Base-by-base conservation (phyloP, 1,284 basidiomycete genomes). In the Trichosporon coremiiforme region DNA sequence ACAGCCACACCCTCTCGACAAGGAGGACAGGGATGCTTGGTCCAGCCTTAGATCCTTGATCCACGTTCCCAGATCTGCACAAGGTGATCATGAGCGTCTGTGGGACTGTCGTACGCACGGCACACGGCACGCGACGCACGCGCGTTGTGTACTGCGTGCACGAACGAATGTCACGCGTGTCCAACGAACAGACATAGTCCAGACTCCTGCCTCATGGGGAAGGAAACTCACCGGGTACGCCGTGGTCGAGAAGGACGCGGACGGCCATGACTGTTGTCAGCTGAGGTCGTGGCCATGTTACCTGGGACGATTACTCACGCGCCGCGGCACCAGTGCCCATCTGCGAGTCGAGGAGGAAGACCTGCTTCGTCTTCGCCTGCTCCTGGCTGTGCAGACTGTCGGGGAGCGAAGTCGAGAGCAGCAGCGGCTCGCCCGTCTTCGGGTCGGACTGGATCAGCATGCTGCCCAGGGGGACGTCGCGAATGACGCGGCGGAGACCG, bases 281-380 rank as follows among this genome's bases (percentile, higher is more conserved):
- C 45, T 25, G n/a, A 35, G 4, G 4, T 33, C 17, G 2, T 2
- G 15, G 17, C 22, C 9, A 17, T 17, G 47, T 2, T n/a, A n/a
- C 15, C 41, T n/a, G 41, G 5, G 5, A 9, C 12, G 33, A 35
- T 6, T 10, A 79, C 81, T 75, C 38, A 83, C 81, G 91, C 0
- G 93, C 95, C 4, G 95, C 90, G 0, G 96, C 95, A 2, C 91
- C 96, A 0, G 95, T 98, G 4, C 94, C 94, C 81, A 98, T 94
- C 86, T 94, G 95, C 3, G 93, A 92, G 79, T 98, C 96, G 36
- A 98, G 86, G n/a, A 99, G 83, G 79, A 98, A 90, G 0, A 96
- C 94, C 85, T 90, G 94, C 2, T 91, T 86, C 57, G 90, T 85
- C 70, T 85, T 80, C 1, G 94, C 93, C 50, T 85, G 84, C 68